Percentiles rank a stretch among this genome's conserved stretches.
Conservation (phyloP, 108 stramenopile species). For the Mayamaea pseudoterrestris region DNA sequence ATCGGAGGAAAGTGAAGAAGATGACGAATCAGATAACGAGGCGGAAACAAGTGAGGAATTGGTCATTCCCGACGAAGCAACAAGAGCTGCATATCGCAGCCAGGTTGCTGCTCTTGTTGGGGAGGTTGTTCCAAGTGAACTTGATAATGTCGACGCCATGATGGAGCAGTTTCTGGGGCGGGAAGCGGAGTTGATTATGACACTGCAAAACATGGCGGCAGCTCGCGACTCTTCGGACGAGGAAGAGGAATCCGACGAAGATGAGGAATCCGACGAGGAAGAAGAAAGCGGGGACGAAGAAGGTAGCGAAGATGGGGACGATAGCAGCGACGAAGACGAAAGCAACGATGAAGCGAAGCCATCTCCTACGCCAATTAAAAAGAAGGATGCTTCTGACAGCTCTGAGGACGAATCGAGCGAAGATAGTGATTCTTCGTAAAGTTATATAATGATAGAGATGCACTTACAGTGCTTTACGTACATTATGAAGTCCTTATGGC, state of each 20-base stretch:
- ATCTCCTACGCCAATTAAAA: not conserved
- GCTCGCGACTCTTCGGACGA: not conserved
- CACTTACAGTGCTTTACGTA: too few species aligned
- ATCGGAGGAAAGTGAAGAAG: too few species aligned
- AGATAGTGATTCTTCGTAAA: too few species aligned
- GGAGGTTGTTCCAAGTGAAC: constrained; percentile 50
- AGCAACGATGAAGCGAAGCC: too few species aligned
- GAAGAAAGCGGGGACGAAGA: not conserved
- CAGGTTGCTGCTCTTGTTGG: constrained; percentile 61
- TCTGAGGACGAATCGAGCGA: not conserved
- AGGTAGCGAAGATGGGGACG: not conserved
- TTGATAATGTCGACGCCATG: constrained; percentile 51
- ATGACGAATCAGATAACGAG: too few species aligned
- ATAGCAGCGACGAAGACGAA: not conserved
- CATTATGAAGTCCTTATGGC: too few species aligned
- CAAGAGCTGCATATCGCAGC: too few species aligned
- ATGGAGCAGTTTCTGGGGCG: constrained; percentile 46
- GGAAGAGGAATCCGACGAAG: not conserved
- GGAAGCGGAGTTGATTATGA: constrained; percentile 35
- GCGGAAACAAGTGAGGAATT: not conserved
- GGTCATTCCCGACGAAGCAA: not conserved
- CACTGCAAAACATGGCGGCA: constrained; percentile 43
- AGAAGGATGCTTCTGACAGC: not conserved
- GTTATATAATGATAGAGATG: too few species aligned
- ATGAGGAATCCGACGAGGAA: not conserved